These are phyloP conservation scores for Entonaema liquescens DNA, from an alignment of 495 filamentous ascomycete species.

Conservation along the genomic window DNA sequence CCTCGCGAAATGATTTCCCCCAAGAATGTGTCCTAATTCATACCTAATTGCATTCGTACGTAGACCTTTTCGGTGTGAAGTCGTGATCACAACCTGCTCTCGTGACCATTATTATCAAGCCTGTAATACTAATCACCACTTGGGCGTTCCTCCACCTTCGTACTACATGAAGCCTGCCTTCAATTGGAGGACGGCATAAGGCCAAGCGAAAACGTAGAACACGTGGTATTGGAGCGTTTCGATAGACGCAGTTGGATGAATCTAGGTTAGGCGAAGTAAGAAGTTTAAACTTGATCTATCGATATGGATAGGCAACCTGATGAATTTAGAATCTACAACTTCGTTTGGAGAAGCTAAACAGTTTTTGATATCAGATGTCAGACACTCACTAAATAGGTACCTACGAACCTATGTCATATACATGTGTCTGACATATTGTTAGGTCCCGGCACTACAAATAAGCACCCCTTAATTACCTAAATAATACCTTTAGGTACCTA, in stretches of 20 bases:
- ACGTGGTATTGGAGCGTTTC: neutral
- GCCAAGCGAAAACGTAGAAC: neutral
- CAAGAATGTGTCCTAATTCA: neutral
- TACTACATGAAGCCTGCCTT: neutral
- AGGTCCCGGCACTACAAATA: neutral
- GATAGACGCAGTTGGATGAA: neutral
- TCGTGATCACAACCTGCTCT: neutral
- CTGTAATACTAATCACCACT: neutral
- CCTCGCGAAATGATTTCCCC: constrained; percentile 33
- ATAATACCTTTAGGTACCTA: neutral
- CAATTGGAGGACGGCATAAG: neutral
- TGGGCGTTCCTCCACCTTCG: neutral
- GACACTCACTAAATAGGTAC: too few relatives aligned
- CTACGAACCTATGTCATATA: too few relatives aligned
- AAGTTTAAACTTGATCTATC: neutral
- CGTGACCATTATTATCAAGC: neutral
- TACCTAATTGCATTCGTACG: neutral
- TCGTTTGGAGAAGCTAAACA: neutral
- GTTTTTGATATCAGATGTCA: neutral
- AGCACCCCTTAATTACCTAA: constrained; percentile 3
- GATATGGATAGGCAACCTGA: neutral
- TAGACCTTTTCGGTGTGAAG: neutral
- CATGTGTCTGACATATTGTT: neutral
- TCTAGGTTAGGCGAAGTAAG: neutral
- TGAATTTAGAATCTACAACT: neutral